Percentiles rank a stretch among this genome's conserved stretches.
Evolutionary conservation across 2,329 filamentous ascomycete genomes (phyloP).

Genomic region (Pseudovirgaria hyperparasitica): DNA sequence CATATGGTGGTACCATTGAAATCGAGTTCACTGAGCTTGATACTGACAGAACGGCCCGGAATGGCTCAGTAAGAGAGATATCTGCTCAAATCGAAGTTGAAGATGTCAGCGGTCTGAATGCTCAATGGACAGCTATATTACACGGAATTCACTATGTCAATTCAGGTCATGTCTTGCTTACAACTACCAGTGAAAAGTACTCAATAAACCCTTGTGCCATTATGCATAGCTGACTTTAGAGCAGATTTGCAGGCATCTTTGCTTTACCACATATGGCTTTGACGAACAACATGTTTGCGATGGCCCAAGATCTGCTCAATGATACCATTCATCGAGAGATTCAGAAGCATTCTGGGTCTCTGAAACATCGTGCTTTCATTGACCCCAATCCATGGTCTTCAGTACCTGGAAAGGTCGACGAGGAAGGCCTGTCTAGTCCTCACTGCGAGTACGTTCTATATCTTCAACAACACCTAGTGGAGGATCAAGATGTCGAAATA

Average conservation of each 20-base stretch:
- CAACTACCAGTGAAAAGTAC: conserved; percentile 86
- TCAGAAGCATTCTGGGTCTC: too few species aligned
- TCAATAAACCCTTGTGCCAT: conserved; percentile 4
- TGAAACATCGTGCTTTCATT: conserved; percentile 42
- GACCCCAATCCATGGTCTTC: conserved; percentile 62
- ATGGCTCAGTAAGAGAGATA: conserved; percentile 49
- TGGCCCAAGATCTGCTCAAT: conserved; percentile 49
- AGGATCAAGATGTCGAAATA: conserved; percentile 11
- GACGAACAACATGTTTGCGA: conserved; percentile 37
- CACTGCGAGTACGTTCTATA: conserved; percentile 87
- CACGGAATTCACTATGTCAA: conserved; percentile 77
- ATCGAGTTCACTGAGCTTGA: conserved; percentile 51
- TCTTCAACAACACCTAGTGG: conserved; percentile 55
- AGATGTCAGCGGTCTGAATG: conserved; percentile 55
- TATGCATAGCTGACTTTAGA: neutral
- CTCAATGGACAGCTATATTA: conserved; percentile 66
- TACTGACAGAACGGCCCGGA: conserved; percentile 17
- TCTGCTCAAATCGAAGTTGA: conserved; percentile 59
- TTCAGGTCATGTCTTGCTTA: conserved; percentile 68
- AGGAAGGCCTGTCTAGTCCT: conserved; percentile 50
- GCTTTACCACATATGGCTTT: conserved; percentile 73
- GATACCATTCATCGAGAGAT: conserved; percentile 57
- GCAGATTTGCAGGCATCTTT: conserved; percentile 66
- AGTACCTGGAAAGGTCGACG: conserved; percentile 48
- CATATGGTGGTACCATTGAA: conserved; percentile 50